Conservation (phyloP, 768 basidiomycete genomes). For the Clavulina sp. region DNA sequence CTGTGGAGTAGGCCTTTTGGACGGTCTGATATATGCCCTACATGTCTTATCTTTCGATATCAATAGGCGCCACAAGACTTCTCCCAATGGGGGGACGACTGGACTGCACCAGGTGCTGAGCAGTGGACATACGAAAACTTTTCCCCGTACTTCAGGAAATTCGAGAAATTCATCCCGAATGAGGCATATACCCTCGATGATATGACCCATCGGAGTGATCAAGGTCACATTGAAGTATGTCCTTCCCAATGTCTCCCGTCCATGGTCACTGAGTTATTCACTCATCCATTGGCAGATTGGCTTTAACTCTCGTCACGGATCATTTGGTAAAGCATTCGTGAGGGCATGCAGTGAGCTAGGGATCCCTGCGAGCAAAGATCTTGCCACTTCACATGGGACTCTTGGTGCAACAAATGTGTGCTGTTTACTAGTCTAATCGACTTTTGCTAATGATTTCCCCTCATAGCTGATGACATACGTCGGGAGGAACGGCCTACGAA, state of each 20-base stretch:
- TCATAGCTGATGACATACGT: slow-evolving; percentile 6
- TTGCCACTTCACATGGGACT: slow-evolving; percentile 9
- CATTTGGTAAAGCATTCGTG: slow-evolving; percentile 7
- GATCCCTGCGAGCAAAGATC: slow-evolving; percentile 4
- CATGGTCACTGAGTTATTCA: neutral
- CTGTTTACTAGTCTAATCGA: neutral
- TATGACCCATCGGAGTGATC: slow-evolving; percentile 1
- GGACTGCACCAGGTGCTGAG: neutral
- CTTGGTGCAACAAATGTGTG: neutral
- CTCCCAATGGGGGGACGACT: slow-evolving; percentile 7
- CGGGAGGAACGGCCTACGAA: slow-evolving; percentile 5
- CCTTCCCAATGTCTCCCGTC: neutral
- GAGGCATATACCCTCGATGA: slow-evolving; percentile 6
- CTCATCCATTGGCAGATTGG: slow-evolving; percentile 1
- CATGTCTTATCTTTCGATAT: no score
- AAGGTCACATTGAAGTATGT: slow-evolving; percentile 6
- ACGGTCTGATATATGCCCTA: neutral
- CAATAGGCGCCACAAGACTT: no score
- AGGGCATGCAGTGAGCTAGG: slow-evolving; percentile 7
- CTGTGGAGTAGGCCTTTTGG: slow-evolving; percentile 13
- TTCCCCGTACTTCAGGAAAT: slow-evolving; percentile 8
- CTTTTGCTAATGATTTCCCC: neutral
- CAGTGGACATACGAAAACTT: neutral
- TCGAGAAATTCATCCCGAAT: slow-evolving; percentile 11
- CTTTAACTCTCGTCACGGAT: slow-evolving; percentile 1